A percentile compares a stretch with the other conserved stretches of the same genome.
Conservation (phyloP, 371 early-diverging fungal species). For the Mucor racemosus region DNA sequence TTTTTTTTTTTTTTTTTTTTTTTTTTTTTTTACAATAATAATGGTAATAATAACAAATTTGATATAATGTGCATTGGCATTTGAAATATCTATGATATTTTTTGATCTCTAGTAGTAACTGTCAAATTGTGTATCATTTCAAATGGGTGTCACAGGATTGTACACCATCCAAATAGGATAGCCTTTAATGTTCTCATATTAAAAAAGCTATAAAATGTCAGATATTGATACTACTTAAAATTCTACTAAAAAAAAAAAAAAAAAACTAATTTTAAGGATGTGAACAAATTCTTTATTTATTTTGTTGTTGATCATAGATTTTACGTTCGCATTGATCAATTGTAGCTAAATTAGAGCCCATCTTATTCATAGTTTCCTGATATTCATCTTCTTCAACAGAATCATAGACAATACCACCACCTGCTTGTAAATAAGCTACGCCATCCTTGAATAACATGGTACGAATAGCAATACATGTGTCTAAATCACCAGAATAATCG, state of each 20-base stretch:
- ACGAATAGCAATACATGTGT: conserved; percentile 97
- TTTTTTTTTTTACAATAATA: background rate
- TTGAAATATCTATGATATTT: too few species aligned
- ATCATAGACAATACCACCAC: conserved; percentile 97
- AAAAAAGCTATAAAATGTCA: too few species aligned
- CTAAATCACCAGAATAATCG: conserved; percentile 89
- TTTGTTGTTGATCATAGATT: conserved; percentile 49
- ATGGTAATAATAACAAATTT: background rate
- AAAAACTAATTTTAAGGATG: too few species aligned
- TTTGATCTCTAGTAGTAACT: too few species aligned
- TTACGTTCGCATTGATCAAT: conserved; percentile 80
- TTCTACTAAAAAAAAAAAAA: too few species aligned
- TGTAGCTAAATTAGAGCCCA: conserved; percentile 88
- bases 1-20: too few species aligned
- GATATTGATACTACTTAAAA: too few species aligned
- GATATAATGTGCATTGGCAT: too few species aligned
- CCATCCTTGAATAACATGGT: conserved; percentile 97
- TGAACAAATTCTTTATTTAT: background rate
- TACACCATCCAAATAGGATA: too few species aligned
- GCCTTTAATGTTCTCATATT: too few species aligned
- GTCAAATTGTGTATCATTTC: too few species aligned
- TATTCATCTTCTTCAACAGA: conserved; percentile 91
- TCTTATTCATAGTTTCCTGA: conserved; percentile 94
- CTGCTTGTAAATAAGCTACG: conserved; percentile 88
- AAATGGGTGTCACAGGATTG: too few species aligned